A percentile compares a stretch with the other conserved stretches of the same genome.
phyloP scores from a whole-genome alignment of 805 yeast genomes.

The Cyberlindnera mrakii region DNA sequence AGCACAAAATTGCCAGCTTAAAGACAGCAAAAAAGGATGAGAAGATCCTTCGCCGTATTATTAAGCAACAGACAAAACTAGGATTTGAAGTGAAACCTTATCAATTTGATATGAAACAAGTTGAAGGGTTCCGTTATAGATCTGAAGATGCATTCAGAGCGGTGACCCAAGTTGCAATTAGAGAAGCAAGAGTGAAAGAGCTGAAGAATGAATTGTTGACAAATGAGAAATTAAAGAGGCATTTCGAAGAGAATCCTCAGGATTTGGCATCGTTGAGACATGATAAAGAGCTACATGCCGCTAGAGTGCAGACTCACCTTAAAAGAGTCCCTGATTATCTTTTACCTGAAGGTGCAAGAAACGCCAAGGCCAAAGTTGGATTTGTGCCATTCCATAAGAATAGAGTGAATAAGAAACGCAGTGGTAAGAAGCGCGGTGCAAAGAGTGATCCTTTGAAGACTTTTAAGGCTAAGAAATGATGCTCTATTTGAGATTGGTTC shows the following conservation, averaged over 20 bases:
- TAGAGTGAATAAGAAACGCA: conserved; percentile 38
- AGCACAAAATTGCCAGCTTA: conserved; percentile 75
- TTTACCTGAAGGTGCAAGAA: conserved; percentile 72
- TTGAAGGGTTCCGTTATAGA: conserved; percentile 93
- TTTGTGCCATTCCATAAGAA: conserved; percentile 67
- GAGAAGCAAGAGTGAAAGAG: conserved; percentile 91
- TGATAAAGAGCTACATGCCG: conserved; percentile 80
- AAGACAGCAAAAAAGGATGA: conserved; percentile 77
- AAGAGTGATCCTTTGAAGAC: conserved; percentile 64
- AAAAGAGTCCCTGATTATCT: conserved; percentile 90
- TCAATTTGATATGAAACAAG: conserved; percentile 84
- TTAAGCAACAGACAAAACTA: conserved; percentile 65
- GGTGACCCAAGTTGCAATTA: conserved; percentile 79
- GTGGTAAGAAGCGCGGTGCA: conserved; percentile 33
- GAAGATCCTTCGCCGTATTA: conserved; percentile 69
- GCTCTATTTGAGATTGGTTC: neutral
- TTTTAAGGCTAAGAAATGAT: conserved; percentile 30
- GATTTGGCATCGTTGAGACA: conserved; percentile 86
- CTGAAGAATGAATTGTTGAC: conserved; percentile 80
- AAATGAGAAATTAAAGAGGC: conserved; percentile 86
- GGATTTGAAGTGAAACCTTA: conserved; percentile 82
- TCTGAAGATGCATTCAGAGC: conserved; percentile 96
- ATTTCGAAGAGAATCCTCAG: conserved; percentile 95
- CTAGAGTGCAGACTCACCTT: conserved; percentile 77
- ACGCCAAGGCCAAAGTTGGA: conserved; percentile 48